Percentiles rank a stretch among this genome's conserved stretches.
Evolutionary conservation across 108 stramenopile species (phyloP).

Genomic region (Pseudonitzschia pungens): DNA sequence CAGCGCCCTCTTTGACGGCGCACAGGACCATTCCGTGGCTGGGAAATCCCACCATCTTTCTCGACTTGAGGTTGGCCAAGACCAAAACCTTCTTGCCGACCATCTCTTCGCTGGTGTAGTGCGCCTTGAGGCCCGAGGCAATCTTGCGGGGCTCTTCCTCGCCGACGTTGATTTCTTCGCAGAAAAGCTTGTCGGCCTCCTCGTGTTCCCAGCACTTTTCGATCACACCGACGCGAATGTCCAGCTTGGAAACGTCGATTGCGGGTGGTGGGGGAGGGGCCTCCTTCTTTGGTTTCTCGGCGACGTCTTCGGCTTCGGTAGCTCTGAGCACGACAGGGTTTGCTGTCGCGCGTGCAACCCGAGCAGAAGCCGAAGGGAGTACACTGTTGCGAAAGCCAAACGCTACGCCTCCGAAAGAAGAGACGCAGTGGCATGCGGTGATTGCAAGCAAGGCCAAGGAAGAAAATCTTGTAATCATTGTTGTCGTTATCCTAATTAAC

Average conservation of each 20-base stretch:
- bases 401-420: not conserved
- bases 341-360: not conserved
- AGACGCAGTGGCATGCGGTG: not conserved
- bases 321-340: not conserved
- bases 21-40: constrained; percentile 95
- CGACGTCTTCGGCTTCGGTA: not conserved
- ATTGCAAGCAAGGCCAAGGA: not conserved
- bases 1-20: constrained; percentile 32
- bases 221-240: constrained; percentile 81
- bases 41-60: constrained; percentile 81
- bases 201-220: constrained; percentile 87
- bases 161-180: constrained; percentile 94
- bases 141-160: constrained; percentile 81
- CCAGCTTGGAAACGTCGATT: constrained; percentile 63
- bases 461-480: not conserved
- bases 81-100: constrained; percentile 76
- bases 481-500: not conserved
- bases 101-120: constrained; percentile 78
- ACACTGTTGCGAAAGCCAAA: not conserved
- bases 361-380: not conserved
- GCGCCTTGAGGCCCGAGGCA: constrained; percentile 82
- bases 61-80: constrained; percentile 88
- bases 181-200: constrained; percentile 89
- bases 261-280: not conserved
- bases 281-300: not conserved